Percentiles rank a stretch among this genome's conserved stretches.
Evolutionary conservation across 257 asterid genomes (phyloP).

Genomic region (Handroanthus guayacan): DNA sequence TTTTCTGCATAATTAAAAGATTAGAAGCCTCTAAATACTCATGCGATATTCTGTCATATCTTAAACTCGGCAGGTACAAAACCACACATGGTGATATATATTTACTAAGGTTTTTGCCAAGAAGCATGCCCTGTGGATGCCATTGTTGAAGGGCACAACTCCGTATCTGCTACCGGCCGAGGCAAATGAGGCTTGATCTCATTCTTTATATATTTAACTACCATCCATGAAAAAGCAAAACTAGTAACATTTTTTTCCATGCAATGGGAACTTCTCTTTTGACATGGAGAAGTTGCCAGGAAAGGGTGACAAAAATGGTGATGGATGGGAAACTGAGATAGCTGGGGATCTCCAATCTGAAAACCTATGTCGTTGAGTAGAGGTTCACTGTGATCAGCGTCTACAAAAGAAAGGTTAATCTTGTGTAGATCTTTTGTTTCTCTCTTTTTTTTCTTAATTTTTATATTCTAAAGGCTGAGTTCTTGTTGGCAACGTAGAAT

Average conservation of each 20-base stretch:
- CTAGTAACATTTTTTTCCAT: slow-evolving; percentile 12
- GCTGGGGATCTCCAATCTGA: slow-evolving; percentile 94
- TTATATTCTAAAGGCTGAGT: not conserved
- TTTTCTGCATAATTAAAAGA: too few relatives aligned
- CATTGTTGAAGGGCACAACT: slow-evolving; percentile 97
- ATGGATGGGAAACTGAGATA: slow-evolving; percentile 94
- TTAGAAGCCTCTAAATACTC: not conserved
- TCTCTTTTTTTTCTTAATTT: not conserved
- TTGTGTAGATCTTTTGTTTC: not conserved
- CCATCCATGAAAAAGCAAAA: not conserved
- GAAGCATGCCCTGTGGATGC: slow-evolving; percentile 99
- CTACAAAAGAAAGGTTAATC: not conserved
- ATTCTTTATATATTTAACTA: not conserved
- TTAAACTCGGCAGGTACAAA: slow-evolving; percentile 66
- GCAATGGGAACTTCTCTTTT: slow-evolving; percentile 78
- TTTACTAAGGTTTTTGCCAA: slow-evolving; percentile 97
- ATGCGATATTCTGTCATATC: not conserved
- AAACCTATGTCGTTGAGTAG: slow-evolving; percentile 78
- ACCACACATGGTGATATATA: slow-evolving; percentile 95
- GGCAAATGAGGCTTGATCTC: slow-evolving; percentile 77
- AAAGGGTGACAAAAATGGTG: slow-evolving; percentile 94
- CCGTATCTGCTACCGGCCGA: slow-evolving; percentile 82
- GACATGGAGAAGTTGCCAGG: slow-evolving; percentile 97
- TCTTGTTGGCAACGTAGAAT: not conserved
- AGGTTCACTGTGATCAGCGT: not conserved